Conservation (phyloP, 2,329 filamentous ascomycete genomes). For the Venturia pyrina region DNA sequence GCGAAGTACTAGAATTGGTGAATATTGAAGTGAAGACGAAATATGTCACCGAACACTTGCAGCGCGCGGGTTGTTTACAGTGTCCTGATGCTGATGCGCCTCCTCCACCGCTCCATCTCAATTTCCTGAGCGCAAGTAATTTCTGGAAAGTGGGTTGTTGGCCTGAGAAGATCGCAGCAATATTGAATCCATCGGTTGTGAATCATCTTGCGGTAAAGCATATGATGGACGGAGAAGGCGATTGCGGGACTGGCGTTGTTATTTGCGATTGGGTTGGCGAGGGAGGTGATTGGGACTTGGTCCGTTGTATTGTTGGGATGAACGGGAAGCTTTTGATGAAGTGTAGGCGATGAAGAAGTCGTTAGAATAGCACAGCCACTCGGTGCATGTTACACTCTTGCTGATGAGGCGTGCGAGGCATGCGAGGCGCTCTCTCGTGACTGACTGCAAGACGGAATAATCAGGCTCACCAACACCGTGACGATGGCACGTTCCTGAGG, state of each 20-base stretch:
- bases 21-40: slow-evolving; percentile 75
- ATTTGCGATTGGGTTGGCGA: slow-evolving; percentile 90
- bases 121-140: slow-evolving; percentile 84
- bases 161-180: slow-evolving; percentile 84
- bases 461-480: neutral
- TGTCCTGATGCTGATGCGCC: slow-evolving; percentile 19
- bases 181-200: slow-evolving; percentile 69
- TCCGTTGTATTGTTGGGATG: slow-evolving; percentile 81
- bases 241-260: slow-evolving; percentile 75
- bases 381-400: too few relatives aligned
- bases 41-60: slow-evolving; percentile 64
- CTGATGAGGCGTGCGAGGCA: too few relatives aligned
- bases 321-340: slow-evolving; percentile 53
- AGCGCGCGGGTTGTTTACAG: slow-evolving; percentile 45
- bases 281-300: slow-evolving; percentile 81
- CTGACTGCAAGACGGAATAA: neutral
- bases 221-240: slow-evolving; percentile 44
- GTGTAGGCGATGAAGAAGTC: slow-evolving; percentile 2
- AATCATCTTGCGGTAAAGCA: slow-evolving; percentile 48
- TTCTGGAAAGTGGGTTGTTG: slow-evolving; percentile 90
- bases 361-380: too few relatives aligned
- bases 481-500: neutral
- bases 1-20: slow-evolving; percentile 66
- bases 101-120: slow-evolving; percentile 65
- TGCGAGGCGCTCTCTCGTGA: neutral